phyloP scores from a whole-genome alignment of 306 rosid genomes.

The Cicer arietinum region DNA sequence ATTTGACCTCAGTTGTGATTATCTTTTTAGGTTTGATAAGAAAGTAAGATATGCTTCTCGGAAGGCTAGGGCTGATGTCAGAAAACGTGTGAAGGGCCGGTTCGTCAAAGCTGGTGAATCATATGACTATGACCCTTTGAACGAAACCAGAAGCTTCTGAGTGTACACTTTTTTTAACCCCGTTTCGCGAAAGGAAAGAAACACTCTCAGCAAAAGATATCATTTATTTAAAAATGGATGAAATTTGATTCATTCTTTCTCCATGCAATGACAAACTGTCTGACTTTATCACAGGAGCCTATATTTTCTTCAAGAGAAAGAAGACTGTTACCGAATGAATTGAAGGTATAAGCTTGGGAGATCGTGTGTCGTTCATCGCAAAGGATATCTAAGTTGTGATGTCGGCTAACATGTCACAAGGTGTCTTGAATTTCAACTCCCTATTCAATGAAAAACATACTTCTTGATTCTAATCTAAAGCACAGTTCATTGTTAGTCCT shows the following conservation, averaged over 20 bases:
- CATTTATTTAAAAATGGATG: constrained; percentile 44
- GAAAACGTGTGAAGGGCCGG: constrained; percentile 96
- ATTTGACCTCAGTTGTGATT: constrained; percentile 31
- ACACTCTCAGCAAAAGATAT: constrained; percentile 47
- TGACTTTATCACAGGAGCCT: constrained; percentile 71
- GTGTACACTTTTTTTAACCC: constrained; percentile 62
- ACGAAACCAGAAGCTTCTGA: constrained; percentile 88
- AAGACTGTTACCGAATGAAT: constrained; percentile 48
- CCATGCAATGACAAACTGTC: constrained; percentile 57
- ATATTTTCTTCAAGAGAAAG: constrained; percentile 51
- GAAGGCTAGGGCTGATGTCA: constrained; percentile 90
- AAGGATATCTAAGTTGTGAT: constrained; percentile 41
- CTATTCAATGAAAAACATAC: constrained; percentile 40
- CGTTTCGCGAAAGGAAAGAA: constrained; percentile 59
- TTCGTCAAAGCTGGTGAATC: constrained; percentile 93
- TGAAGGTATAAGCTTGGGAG: constrained; percentile 41
- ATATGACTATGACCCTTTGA: constrained; percentile 89
- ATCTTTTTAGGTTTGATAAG: constrained; percentile 72
- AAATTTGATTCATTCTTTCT: constrained; percentile 52
- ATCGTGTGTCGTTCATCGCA: constrained; percentile 46
- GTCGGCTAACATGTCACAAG: constrained; percentile 42
- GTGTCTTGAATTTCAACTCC: constrained; percentile 39
- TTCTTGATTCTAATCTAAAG: constrained; percentile 47
- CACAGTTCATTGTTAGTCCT: constrained; percentile 45
- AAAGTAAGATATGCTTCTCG: constrained; percentile 93